phyloP scores from a whole-genome alignment of 306 rosid species.

The Quercus variabilis region DNA sequence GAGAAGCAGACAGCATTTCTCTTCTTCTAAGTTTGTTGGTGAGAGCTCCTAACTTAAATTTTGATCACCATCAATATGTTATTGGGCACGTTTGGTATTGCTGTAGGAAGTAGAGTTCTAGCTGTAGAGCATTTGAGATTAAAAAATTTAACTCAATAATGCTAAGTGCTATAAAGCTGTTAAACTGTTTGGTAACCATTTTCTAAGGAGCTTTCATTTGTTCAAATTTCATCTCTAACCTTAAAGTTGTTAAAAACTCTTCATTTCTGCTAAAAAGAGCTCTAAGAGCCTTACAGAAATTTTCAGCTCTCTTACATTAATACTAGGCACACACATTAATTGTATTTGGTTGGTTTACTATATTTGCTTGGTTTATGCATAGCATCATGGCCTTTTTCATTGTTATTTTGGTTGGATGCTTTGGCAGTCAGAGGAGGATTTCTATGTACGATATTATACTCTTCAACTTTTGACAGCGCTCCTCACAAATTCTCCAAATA shows the following conservation, averaged over 20 bases:
- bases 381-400: background rate
- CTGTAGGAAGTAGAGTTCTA: too few species aligned
- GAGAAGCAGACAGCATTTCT: conserved; percentile 82
- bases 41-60: conserved; percentile 29
- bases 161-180: too few species aligned
- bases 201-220: too few species aligned
- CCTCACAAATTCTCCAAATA: conserved; percentile 74
- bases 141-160: too few species aligned
- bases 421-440: conserved; percentile 89
- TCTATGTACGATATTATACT: conserved; percentile 89
- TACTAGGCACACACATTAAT: background rate
- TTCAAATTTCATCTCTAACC: too few species aligned
- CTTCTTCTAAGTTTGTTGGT: conserved; percentile 92
- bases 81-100: too few species aligned
- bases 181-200: too few species aligned
- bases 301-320: too few species aligned
- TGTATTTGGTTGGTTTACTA: background rate
- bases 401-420: conserved; percentile 17
- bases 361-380: conserved; percentile 1
- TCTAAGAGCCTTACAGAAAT: too few species aligned
- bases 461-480: conserved; percentile 92
- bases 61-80: background rate
- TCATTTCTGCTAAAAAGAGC: too few species aligned
- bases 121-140: too few species aligned
- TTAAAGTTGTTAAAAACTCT: too few species aligned